Evolutionary conservation across 768 basidiomycete genomes (phyloP).

Genomic region (Hypholoma sublateritium): DNA sequence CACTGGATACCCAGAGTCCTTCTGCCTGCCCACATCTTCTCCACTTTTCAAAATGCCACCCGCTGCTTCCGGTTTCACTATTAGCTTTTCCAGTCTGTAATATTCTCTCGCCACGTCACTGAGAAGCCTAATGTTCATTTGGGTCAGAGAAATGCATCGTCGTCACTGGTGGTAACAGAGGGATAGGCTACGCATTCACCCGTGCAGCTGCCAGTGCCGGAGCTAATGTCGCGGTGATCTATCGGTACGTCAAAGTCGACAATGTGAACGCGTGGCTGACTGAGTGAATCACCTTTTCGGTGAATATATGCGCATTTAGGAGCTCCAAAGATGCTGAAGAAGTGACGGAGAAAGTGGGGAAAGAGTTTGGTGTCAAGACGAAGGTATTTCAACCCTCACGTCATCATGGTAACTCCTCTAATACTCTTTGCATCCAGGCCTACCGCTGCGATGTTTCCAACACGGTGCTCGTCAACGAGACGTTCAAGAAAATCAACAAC

Average conservation of each 20-base stretch:
- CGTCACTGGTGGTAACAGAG: conserved; percentile 63
- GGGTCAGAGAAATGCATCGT: conserved; percentile 44
- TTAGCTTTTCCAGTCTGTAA: conserved; percentile 12
- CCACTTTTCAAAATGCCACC: neutral
- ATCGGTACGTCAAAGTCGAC: conserved; percentile 34
- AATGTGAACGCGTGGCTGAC: neutral
- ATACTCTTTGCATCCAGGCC: conserved; percentile 34
- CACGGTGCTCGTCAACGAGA: conserved; percentile 38
- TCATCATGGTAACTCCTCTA: neutral
- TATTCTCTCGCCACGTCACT: neutral
- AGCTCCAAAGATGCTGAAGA: conserved; percentile 45
- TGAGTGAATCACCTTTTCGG: too few relatives aligned
- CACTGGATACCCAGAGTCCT: neutral
- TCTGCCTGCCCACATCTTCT: neutral
- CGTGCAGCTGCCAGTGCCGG: conserved; percentile 54
- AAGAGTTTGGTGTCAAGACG: conserved; percentile 42
- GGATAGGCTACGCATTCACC: conserved; percentile 58
- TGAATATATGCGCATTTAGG: conserved; percentile 29
- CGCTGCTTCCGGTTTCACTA: conserved; percentile 10
- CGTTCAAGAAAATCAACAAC: conserved; percentile 45
- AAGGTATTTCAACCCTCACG: conserved; percentile 32
- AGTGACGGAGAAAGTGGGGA: conserved; percentile 44
- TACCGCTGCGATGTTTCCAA: conserved; percentile 64
- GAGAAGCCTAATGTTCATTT: neutral
- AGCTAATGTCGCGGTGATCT: conserved; percentile 61